Evolutionary conservation across 2,329 filamentous ascomycete species (phyloP).

Genomic region (Fusarium sp.): DNA sequence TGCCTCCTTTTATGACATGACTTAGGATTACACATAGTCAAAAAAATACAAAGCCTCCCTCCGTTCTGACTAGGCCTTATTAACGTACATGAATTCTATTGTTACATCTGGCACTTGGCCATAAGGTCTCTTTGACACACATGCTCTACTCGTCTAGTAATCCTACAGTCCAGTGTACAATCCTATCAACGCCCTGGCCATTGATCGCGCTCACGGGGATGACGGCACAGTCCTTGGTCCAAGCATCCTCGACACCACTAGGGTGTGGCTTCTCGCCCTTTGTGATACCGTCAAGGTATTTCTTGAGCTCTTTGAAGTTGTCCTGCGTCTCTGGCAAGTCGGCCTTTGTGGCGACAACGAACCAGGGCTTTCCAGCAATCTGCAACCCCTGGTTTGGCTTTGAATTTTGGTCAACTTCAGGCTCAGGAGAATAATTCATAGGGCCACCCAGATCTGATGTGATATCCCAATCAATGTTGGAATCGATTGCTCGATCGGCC

Average conservation of each 20-base stretch:
- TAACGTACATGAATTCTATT: neutral
- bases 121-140: neutral
- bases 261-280: slow-evolving; percentile 75
- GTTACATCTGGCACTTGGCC: neutral
- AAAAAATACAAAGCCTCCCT: neutral
- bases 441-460: slow-evolving; percentile 55
- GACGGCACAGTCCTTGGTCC: slow-evolving; percentile 72
- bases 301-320: slow-evolving; percentile 77
- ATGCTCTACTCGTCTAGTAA: slow-evolving; percentile 65
- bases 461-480: slow-evolving; percentile 68
- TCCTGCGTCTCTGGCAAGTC: slow-evolving; percentile 82
- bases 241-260: slow-evolving; percentile 68
- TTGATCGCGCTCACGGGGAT: slow-evolving; percentile 92
- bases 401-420: slow-evolving; percentile 25
- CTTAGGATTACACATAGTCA: neutral
- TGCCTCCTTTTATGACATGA: neutral
- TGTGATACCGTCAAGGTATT: slow-evolving; percentile 76
- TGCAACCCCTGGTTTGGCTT: slow-evolving; percentile 60
- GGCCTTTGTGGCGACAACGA: slow-evolving; percentile 93
- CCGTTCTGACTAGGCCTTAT: neutral
- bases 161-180: slow-evolving; percentile 78
- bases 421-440: slow-evolving; percentile 42
- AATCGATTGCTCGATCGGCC: slow-evolving; percentile 69
- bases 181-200: slow-evolving; percentile 81
- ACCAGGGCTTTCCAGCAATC: slow-evolving; percentile 96